A percentile compares a stretch with the other conserved stretches of the same genome.
Evolutionary conservation across 2,329 filamentous ascomycete species (phyloP).

Genomic region (Nemania sp.): DNA sequence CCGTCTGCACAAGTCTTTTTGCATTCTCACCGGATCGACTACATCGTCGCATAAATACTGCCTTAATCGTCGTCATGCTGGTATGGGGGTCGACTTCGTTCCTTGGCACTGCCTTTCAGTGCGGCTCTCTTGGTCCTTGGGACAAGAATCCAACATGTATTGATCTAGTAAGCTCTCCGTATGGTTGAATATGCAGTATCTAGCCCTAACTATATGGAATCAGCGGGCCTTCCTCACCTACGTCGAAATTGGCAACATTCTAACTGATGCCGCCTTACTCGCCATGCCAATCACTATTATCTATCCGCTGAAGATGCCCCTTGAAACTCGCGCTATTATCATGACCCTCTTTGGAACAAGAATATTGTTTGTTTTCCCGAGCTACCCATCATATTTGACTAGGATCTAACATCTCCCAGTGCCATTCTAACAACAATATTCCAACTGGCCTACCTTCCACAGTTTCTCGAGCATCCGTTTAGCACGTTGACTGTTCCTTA

Average conservation of each 20-base stretch:
- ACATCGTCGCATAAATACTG: conserved; percentile 8
- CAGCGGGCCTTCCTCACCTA: conserved; percentile 9
- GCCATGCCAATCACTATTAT: conserved; percentile 19
- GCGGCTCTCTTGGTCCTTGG: conserved; percentile 27
- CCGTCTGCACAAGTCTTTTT: conserved; percentile 21
- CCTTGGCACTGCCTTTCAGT: conserved; percentile 24
- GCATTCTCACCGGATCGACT: conserved; percentile 15
- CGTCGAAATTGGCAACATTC: conserved; percentile 13
- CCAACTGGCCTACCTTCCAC: conserved; percentile 2
- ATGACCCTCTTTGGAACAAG: conserved; percentile 16
- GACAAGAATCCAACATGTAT: conserved; percentile 10
- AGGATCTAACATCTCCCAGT: conserved; percentile 4
- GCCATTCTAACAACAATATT: conserved; percentile 5
- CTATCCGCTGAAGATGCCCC: conserved; percentile 24
- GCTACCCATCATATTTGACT: background rate
- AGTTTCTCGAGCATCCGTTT: background rate
- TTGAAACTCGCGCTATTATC: conserved; percentile 10
- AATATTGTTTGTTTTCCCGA: conserved; percentile 1
- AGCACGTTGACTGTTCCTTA: conserved; percentile 11
- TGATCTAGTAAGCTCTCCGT: conserved; percentile 6
- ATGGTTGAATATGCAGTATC: background rate
- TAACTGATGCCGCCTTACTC: conserved; percentile 18
- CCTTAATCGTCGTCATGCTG: conserved; percentile 1
- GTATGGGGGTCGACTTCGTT: conserved; percentile 20
- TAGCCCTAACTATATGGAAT: background rate